A percentile compares a stretch with the other conserved stretches of the same genome.
Evolutionary conservation across 1,284 basidiomycete genomes (phyloP).

Genomic region (Ustilago crameri): DNA sequence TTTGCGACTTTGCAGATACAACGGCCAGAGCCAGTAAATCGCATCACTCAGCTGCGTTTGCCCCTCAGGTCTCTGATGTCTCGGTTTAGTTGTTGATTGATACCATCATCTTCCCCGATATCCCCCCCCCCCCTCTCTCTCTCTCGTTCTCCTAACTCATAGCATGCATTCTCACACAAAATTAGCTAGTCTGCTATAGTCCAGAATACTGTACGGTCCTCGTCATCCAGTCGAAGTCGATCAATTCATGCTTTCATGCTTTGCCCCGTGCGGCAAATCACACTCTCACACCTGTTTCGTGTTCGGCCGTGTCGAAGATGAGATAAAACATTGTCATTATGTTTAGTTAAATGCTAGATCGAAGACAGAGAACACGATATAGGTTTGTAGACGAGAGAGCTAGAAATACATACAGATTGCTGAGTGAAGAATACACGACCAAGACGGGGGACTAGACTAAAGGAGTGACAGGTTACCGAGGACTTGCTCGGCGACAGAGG

Average conservation of each 20-base stretch:
- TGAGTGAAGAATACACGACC: neutral
- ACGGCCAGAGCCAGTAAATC: conserved; percentile 48
- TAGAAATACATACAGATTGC: conserved; percentile 12
- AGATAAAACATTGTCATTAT: too few species aligned
- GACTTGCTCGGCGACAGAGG: too few species aligned
- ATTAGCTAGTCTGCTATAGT: too few species aligned
- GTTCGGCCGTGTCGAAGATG: too few species aligned
- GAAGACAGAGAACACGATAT: too few species aligned
- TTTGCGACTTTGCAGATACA: conserved; percentile 26
- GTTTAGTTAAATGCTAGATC: too few species aligned
- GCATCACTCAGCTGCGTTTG: neutral
- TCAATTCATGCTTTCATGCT: too few species aligned
- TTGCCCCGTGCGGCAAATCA: too few species aligned
- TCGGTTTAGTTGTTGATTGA: conserved; percentile 5
- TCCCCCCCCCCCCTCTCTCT: neutral
- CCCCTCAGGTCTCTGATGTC: conserved; percentile 1
- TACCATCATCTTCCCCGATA: neutral
- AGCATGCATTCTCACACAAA: neutral
- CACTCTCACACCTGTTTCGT: too few species aligned
- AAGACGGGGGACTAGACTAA: neutral
- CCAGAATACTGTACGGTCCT: too few species aligned
- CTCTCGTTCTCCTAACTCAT: neutral
- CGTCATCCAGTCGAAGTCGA: too few species aligned
- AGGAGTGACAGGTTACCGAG: neutral
- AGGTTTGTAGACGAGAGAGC: neutral